Evolutionary conservation across 176 grass and related monocot genomes (phyloP), one percentile per base, ranked within the genome.

Genomic region (Triticum turgidum): DNA sequence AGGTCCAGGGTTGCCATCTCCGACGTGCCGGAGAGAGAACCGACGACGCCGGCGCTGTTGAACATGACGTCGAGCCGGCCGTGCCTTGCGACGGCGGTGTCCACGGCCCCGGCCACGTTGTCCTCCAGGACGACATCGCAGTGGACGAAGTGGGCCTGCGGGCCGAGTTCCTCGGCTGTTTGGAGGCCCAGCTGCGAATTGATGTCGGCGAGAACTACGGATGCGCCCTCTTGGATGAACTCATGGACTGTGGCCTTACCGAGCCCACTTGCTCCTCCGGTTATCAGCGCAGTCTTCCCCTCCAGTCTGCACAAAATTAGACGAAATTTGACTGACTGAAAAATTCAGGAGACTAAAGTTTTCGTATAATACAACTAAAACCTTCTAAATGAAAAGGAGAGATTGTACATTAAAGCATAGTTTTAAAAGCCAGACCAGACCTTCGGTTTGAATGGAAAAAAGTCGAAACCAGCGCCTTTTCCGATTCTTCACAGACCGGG

Each of bases 191-290:
- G 7, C 75, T 21, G 12, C 1, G 81, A 69, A 79, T 98, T 90
- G 51, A 92, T 33, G 49, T 98, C 96, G 0, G 93, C 93, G 7
- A 98, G 14, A 64, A 98, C 42, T 9, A 98, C 96, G 6, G 75
- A 80, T 15, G 96, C 93, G 68, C 91, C 96, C 65, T 98, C 93
- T 24, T 35, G 44, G 89, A 98, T 89, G 91, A 95, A 98, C 30
- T 95, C 93, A 1, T 81, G 75, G 82, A 93, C 96, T 12, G 91
- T 82, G 0, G 93, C 93, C 81, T 95, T 98, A 0, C 96, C 96
- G 0, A 98, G 88, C 56, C 96, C 96, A 1, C 89, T 91, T 9
- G 91, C 91, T 62, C 93, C 96, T 0, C 93, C 96, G 3, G 96
- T 98, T 38, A 98, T 83, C 30, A 98, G 14, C 0, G 96, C 96